Base-by-base conservation (phyloP, 495 filamentous ascomycete species). In the Aspergillus sparsus region DNA sequence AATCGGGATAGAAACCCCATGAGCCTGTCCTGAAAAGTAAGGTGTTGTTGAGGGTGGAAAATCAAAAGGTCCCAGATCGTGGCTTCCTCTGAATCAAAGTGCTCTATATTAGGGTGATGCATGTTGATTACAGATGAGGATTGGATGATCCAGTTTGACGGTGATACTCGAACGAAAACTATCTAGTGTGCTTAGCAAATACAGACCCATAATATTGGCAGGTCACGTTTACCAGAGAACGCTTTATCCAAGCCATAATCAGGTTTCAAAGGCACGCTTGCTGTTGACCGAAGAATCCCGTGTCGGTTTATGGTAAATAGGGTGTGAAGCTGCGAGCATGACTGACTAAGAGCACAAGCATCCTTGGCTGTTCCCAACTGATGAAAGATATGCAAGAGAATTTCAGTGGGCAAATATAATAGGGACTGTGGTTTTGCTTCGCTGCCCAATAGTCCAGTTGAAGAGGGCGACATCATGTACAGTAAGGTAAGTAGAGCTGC, bases 211-310 rank as follows among this genome's bases (percentile, higher is more conserved):
- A 34, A n/a, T 21, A 51, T 34, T 12, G 32, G 27, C 12, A 12
- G 7, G 10, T 32, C 21, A 11, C 1, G 3, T 32, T 51, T 51
- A 51, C 49, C 7, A 11, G 49, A 51, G 32, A 51, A 51, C 5
- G 49, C 49, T 11, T 51, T 6, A 11, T 34, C 21, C 6, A 51
- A 41, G 41, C 39, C 21, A 49, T 47, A 47, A 15, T 47, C n/a
- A 0, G 42, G 42, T 35, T 32, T 45, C 21, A 21, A 15, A 11
- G 54, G 54, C 3, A 56, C 31, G 12, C 32, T n/a, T 9, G 54
- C 54, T 7, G 42, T 41, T 5, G 54, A 56, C 7, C 42, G 54
- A 56, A 56, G 42, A 21, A 56, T 56, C 7, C 27, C 15, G 10
- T 21, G 21, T 36, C 12, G 15, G 27, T 21, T 49, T 18, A 6